Base-by-base conservation (phyloP, 2,329 filamentous ascomycete species). In the Laburnicola sp. region DNA sequence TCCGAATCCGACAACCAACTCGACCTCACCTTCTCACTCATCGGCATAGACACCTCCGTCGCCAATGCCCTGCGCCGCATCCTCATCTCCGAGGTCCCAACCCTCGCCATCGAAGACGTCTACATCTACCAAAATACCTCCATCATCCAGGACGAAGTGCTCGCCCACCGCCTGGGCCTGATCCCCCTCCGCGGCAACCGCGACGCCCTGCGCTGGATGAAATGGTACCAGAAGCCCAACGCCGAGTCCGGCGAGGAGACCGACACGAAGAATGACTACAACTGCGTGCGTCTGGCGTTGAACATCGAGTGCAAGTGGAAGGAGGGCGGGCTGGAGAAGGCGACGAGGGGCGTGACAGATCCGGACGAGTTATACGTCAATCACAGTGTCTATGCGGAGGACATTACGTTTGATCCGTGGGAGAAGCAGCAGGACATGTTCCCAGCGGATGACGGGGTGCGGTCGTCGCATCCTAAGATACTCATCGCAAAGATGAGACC, bases 11-110 rank as follows among this genome's bases (percentile, higher is more conserved):
- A n/a, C 28, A 25, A 30, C 11, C 32, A 31, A 21, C 39, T 85
- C 69, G 86, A 96, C 66, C 80, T 90, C 37, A 87, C 87, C 49
- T 99, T 99, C 79, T 97, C 92, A 30, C 85, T 99, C 58, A 82
- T 96, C 64, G 92, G 93, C 62, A 78, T 97, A 64, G 94, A 99
- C 72, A 91, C 94, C 66, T 87, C 91, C 48, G 86, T 99, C 70
- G 91, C 94, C 68, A 99, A 99, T 73, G 94, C 95, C 68, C 96
- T 97, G 80, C 91, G 94, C 54, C 91, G 94, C 65, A 97, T 97
- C 65, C 82, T 97, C 66, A 88, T 99, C 73, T 84, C 93, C 62
- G 95, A 99, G 78, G 89, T 99, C 46, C 91, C 93, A 16, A 94
- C 91, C 2, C 82, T 99, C 39, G 94, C 95, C 61, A 92, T 99